phyloP scores from a whole-genome alignment of 31 red algal species.

The Porphyra umbilicalis region DNA sequence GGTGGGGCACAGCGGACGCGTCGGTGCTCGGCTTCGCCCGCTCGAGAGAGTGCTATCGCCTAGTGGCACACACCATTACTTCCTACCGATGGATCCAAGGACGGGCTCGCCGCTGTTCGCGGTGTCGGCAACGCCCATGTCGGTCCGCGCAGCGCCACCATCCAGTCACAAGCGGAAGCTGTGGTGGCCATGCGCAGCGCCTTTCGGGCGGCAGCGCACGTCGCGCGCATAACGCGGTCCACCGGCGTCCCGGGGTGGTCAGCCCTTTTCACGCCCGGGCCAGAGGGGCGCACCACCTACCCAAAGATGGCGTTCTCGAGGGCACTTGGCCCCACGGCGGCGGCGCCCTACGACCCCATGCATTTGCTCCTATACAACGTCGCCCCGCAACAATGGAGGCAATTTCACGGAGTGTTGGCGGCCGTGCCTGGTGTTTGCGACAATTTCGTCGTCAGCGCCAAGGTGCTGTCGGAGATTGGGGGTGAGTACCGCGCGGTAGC shows the following conservation, averaged over 20 bases:
- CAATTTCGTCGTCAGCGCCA: no score
- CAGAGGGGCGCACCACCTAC: not conserved
- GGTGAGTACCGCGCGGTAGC: no score
- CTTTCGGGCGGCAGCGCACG: not conserved
- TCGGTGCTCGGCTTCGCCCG: not conserved
- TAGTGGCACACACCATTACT: not conserved
- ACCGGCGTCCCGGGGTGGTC: not conserved
- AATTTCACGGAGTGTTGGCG: no score
- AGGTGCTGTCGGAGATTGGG: no score
- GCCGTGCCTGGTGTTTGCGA: no score
- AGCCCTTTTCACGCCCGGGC: not conserved
- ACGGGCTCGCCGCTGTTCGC: not conserved
- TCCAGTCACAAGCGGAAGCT: not conserved
- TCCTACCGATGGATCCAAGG: not conserved
- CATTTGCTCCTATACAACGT: no score
- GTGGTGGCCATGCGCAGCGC: not conserved
- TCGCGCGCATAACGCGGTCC: not conserved
- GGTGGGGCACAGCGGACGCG: not conserved
- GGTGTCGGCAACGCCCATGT: not conserved
- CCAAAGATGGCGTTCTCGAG: not conserved
- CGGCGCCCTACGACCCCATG: no score
- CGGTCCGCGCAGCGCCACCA: no score
- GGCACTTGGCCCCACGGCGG: not conserved
- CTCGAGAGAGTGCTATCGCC: not conserved
- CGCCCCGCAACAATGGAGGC: no score